Conservation (phyloP, 2,329 filamentous ascomycete species). For the Botrytis medusae region DNA sequence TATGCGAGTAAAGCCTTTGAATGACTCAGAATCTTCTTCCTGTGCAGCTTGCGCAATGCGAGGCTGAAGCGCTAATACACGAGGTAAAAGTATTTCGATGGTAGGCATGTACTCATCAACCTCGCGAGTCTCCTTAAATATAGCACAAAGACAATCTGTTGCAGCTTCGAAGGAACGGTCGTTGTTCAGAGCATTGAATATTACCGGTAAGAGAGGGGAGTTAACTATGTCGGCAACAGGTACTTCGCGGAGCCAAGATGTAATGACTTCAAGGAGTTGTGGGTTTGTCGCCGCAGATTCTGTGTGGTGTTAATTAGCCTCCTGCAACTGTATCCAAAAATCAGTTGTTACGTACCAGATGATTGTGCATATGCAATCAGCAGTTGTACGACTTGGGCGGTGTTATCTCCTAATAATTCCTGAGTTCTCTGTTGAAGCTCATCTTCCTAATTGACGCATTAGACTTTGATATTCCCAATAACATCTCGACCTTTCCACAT, state of each 20-base stretch:
- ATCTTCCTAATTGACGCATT: constrained; percentile 76
- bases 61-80: constrained; percentile 72
- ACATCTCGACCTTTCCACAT: constrained; percentile 41
- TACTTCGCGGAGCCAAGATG: constrained; percentile 94
- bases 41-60: constrained; percentile 74
- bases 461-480: constrained; percentile 44
- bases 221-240: constrained; percentile 79
- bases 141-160: constrained; percentile 87
- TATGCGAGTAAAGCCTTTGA: constrained; percentile 85
- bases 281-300: constrained; percentile 80
- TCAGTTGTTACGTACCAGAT: constrained; percentile 63
- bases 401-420: constrained; percentile 89
- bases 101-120: constrained; percentile 84
- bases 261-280: constrained; percentile 90
- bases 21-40: constrained; percentile 79
- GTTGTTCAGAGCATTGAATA: constrained; percentile 73
- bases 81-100: constrained; percentile 80
- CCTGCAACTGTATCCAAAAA: constrained; percentile 22
- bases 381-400: constrained; percentile 79
- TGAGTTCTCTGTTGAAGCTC: constrained; percentile 82
- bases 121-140: constrained; percentile 88
- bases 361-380: constrained; percentile 90
- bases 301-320: constrained; percentile 42
- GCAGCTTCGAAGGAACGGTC: constrained; percentile 82
- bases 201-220: constrained; percentile 78